Conservation (phyloP, 257 asterid genomes). For the Ocimum tenuiflorum region DNA sequence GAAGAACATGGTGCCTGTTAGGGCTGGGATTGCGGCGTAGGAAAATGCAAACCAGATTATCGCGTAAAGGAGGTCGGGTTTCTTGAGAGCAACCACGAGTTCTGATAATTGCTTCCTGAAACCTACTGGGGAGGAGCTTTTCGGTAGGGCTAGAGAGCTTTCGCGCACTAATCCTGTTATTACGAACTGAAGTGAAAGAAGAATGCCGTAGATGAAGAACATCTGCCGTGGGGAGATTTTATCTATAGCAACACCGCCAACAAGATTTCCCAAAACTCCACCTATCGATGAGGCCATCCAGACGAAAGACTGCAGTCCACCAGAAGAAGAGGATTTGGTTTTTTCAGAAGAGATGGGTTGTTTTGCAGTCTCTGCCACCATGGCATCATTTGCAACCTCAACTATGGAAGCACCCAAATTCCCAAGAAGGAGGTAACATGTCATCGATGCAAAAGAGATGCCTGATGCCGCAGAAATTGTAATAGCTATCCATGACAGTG, state of each 20-base stretch:
- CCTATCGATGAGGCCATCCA: constrained; percentile 92
- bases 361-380: constrained; percentile 80
- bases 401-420: constrained; percentile 86
- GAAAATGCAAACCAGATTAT: constrained; percentile 75
- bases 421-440: constrained; percentile 71
- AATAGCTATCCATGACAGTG: constrained; percentile 75
- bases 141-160: constrained; percentile 64
- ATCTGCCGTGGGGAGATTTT: constrained; percentile 45
- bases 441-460: constrained; percentile 56
- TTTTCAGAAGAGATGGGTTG: constrained; percentile 41
- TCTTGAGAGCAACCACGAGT: constrained; percentile 47
- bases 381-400: constrained; percentile 96
- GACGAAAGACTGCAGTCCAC: constrained; percentile 75
- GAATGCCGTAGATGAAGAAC: constrained; percentile 50
- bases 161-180: constrained; percentile 53
- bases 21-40: constrained; percentile 69
- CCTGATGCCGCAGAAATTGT: constrained; percentile 46
- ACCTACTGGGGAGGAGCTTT: constrained; percentile 34
- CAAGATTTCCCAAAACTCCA: constrained; percentile 73
- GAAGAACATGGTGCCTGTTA: constrained; percentile 88
- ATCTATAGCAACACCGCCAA: constrained; percentile 60
- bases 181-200: constrained; percentile 58
- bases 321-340: constrained; percentile 46
- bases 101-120: constrained; percentile 52
- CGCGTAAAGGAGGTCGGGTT: constrained; percentile 60